Evolutionary conservation across 352 stramenopile species (phyloP), one percentile per base, ranked within the genome.

Genomic region (Globisporangium paroecandrum): DNA sequence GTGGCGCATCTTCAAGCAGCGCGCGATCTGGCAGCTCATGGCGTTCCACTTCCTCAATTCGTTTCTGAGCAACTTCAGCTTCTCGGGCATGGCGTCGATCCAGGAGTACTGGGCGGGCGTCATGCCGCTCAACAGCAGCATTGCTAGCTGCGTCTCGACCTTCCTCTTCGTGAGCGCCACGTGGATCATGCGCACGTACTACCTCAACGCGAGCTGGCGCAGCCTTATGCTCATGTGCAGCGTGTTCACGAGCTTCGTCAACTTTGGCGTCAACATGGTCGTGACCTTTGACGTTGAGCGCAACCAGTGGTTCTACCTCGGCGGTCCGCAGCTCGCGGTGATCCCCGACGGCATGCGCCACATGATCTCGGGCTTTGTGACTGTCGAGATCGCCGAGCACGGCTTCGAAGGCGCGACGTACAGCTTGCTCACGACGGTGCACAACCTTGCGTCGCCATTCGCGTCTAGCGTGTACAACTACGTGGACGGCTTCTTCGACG

Each of bases 231-330:
- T 87, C 43, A 67, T 58, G 0, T 85, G 73, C 66, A 78, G 73
- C 20, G 47, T 89, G 24, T 76, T 83, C 62, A 75, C 75, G 24
- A 86, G 84, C 43, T 32, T 78, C 18, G 68, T 82, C 34, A 83
- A 85, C 60, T 69, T 82, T 29, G 60, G 54, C 6, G 76, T 87
- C 27, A 78, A 79, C 51, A 57, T 90, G 32, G 62, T 82, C 46
- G 79, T 82, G 25, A 89, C 77, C 1, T 90, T 83, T 43, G 77
- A 87, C 64, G 69, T 90, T 29, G 61, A 84, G 13, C 85, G 85
- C 63, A 88, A 79, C 62, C 69, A 87, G 61, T 91, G 83, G 85
- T 89, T 92, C 69, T 90, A 84, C 43, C 72, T 91, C 18, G 84
- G 79, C 24, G 77, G 79, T 0, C 75, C 82, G n/a, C 73, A 89